Evolutionary conservation across 805 yeast species (phyloP).

Genomic region (Candida tammaniensis): DNA sequence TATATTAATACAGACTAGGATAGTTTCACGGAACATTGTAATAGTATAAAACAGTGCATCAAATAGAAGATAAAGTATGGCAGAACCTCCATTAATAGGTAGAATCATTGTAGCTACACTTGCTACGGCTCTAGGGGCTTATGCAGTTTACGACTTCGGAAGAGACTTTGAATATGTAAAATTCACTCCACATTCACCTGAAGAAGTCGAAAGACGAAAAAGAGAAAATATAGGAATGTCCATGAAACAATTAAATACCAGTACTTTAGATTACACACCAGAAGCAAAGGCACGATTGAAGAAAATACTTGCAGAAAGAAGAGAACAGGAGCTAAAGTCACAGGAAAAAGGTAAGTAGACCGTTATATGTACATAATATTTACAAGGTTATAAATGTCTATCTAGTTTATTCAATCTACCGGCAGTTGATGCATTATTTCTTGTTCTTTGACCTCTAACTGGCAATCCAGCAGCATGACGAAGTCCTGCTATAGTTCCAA

Average conservation of each 20-base stretch:
- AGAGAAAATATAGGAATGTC: slow-evolving; percentile 28
- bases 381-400: slow-evolving; percentile 35
- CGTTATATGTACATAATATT: slow-evolving; percentile 5
- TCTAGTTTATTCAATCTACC: slow-evolving; percentile 76
- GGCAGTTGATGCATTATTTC: slow-evolving; percentile 89
- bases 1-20: no score
- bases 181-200: slow-evolving; percentile 35
- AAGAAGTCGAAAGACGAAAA: slow-evolving; percentile 37
- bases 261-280: slow-evolving; percentile 41
- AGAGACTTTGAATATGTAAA: slow-evolving; percentile 39
- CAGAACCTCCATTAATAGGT: slow-evolving; percentile 34
- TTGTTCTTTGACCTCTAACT: slow-evolving; percentile 81
- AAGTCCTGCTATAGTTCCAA: slow-evolving; percentile 83
- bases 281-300: slow-evolving; percentile 38
- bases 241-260: slow-evolving; percentile 29
- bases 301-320: slow-evolving; percentile 20
- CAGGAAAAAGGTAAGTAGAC: not conserved
- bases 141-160: slow-evolving; percentile 30
- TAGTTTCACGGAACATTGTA: not conserved
- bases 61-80: no score
- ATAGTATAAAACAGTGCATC: slow-evolving; percentile 1
- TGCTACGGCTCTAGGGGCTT: slow-evolving; percentile 33
- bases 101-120: slow-evolving; percentile 35
- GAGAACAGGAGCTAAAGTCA: slow-evolving; percentile 2
- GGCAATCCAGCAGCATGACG: slow-evolving; percentile 79